Conservation (phyloP, 768 basidiomycete species). For the Tylopilus plumbeoviolaceoides region DNA sequence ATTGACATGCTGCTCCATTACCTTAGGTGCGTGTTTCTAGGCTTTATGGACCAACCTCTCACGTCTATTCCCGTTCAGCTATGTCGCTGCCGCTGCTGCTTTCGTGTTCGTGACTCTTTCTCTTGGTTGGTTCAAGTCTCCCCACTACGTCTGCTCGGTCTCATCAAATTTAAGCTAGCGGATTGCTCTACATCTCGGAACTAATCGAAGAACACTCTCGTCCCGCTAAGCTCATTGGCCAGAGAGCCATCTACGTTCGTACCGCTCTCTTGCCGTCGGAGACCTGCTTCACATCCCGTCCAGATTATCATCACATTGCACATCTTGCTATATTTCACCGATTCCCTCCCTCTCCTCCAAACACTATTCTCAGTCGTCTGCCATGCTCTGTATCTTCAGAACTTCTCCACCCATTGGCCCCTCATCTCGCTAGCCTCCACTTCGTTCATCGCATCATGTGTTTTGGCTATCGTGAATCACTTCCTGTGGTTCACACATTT, state of each 20-base stretch:
- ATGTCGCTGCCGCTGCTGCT: slow-evolving; percentile 69
- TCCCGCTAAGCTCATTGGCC: slow-evolving; percentile 76
- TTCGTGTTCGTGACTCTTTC: slow-evolving; percentile 92
- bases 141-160: not conserved
- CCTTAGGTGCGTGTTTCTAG: slow-evolving; percentile 46
- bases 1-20: slow-evolving; percentile 52
- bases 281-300: slow-evolving; percentile 4
- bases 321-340: slow-evolving; percentile 69
- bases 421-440: slow-evolving; percentile 84
- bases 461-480: slow-evolving; percentile 83
- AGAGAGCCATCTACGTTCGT: slow-evolving; percentile 84
- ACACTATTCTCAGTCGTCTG: slow-evolving; percentile 76
- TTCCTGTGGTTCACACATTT: slow-evolving; percentile 98
- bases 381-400: slow-evolving; percentile 88
- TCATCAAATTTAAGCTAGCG: slow-evolving; percentile 62
- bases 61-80: slow-evolving; percentile 39
- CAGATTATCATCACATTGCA: slow-evolving; percentile 82
- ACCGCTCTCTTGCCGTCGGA: not conserved
- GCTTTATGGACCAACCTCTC: not conserved
- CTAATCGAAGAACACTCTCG: slow-evolving; percentile 92
- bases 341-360: slow-evolving; percentile 74
- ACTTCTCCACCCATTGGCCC: slow-evolving; percentile 89
- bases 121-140: slow-evolving; percentile 55
- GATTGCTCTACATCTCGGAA: slow-evolving; percentile 90
- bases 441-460: slow-evolving; percentile 82